These are phyloP conservation scores for Luffa aegyptiaca DNA, from an alignment of 306 rosid genomes.

Conservation along the genomic window DNA sequence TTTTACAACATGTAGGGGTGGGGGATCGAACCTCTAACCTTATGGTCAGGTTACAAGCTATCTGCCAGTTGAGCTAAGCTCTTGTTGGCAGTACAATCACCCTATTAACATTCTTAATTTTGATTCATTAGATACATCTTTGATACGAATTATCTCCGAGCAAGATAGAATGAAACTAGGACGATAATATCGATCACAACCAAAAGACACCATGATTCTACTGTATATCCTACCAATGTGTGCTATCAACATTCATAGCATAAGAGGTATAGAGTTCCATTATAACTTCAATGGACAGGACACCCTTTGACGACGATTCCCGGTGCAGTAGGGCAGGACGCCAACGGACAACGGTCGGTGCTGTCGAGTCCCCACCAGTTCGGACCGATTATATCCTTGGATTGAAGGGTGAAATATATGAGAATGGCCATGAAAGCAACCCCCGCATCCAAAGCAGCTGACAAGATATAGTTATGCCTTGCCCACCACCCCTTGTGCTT, in stretches of 20 bases:
- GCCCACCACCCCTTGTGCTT: conserved; percentile 47
- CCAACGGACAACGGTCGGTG: conserved; percentile 39
- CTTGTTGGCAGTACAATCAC: no score
- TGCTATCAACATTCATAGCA: neutral
- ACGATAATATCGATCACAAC: no score
- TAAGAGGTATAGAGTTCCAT: neutral
- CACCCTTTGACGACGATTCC: conserved; percentile 40
- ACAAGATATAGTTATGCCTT: conserved; percentile 57
- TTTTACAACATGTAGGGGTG: no score
- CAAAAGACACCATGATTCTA: no score
- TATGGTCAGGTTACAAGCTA: no score
- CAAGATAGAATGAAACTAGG: no score
- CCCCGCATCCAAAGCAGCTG: conserved; percentile 69
- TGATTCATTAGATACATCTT: no score
- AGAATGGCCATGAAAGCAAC: conserved; percentile 50
- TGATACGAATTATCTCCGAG: no score
- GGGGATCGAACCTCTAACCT: no score
- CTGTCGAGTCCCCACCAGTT: conserved; percentile 49
- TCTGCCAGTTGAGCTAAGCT: no score
- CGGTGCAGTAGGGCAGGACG: conserved; percentile 13
- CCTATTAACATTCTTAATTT: no score
- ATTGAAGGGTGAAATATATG: conserved; percentile 47
- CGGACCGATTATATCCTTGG: conserved; percentile 23
- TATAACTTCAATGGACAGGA: conserved; percentile 29
- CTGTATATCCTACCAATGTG: neutral